Evolutionary conservation across 2,329 filamentous ascomycete genomes (phyloP), one percentile per base, ranked within the genome.

Genomic region (Fusarium burgessii): DNA sequence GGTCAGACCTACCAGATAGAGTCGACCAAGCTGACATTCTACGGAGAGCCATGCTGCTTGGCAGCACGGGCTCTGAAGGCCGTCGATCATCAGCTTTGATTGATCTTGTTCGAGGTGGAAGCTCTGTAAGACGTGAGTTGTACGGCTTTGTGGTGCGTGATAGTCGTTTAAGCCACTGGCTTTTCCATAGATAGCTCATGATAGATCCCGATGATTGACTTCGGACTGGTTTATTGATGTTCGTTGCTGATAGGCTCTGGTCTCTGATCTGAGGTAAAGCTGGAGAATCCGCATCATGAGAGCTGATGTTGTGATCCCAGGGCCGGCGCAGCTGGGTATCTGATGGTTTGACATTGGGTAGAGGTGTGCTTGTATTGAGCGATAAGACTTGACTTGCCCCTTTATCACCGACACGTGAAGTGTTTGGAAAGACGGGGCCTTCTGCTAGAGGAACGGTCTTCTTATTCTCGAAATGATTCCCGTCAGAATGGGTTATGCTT

Each of bases 111-210:
- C 72, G 73, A 25, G 51, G 40, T 1, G 73, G 78, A 11, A 74
- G 70, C 23, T 74, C 73, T 15, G 80, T 81, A 32, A 79, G 73
- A 40, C 63, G 77, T 17, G 78, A 59, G 11, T 64, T 66, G 23
- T 77, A 74, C 4, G 73, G 36, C 10, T 77, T 76, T 9, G 74
- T 75, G 41, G 74, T 62, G n/a, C 56, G 74, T n/a, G 80, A 55
- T 13, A 82, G 61, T 18, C 76, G 75, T 25, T 75, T 77, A 12
- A 82, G 68, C 81, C 80, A 83, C 29, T 77, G 69, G 12, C 74
- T 68, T 14, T 80, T 80, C 29, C 79, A 76, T 25, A 72, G 77
- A 58, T 80, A 80, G 60, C 81, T 76, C 18, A 81, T 57, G 2
- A 80, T 57, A 14, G 79, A 77, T 32, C 71, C 68, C 11, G 75